Conservation (phyloP, 345 rosid species). For the Salix udensis region DNA sequence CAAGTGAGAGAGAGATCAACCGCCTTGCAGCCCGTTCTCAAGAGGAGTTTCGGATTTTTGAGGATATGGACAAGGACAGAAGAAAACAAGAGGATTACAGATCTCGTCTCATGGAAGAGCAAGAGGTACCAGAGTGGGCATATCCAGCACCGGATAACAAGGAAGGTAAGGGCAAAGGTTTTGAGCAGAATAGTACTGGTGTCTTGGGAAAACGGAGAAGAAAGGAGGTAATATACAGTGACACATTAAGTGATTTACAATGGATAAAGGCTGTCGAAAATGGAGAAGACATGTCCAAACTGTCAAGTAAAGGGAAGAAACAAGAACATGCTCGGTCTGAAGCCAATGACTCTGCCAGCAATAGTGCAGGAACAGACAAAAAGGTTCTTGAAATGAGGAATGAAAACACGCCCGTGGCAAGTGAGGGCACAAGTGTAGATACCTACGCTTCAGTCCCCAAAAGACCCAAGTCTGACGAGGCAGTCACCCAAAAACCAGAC, state of each 20-base stretch:
- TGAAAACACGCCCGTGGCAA: slow-evolving; percentile 36
- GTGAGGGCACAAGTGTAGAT: slow-evolving; percentile 75
- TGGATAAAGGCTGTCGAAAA: slow-evolving; percentile 96
- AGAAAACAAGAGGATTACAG: slow-evolving; percentile 75
- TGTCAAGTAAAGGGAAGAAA: slow-evolving; percentile 48
- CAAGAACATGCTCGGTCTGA: slow-evolving; percentile 37
- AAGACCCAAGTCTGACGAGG: slow-evolving; percentile 29
- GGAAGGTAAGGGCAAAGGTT: slow-evolving; percentile 54
- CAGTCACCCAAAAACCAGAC: slow-evolving; percentile 21
- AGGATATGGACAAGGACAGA: slow-evolving; percentile 94
- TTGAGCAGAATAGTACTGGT: slow-evolving; percentile 40
- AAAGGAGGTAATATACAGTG: slow-evolving; percentile 72
- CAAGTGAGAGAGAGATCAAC: slow-evolving; percentile 98
- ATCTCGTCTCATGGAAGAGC: slow-evolving; percentile 90
- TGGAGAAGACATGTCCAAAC: slow-evolving; percentile 62
- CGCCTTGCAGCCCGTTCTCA: slow-evolving; percentile 86
- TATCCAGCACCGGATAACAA: slow-evolving; percentile 49
- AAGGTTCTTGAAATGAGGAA: slow-evolving; percentile 25
- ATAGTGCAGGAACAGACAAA: slow-evolving; percentile 37
- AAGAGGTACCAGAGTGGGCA: slow-evolving; percentile 98
- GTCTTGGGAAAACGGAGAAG: slow-evolving; percentile 76
- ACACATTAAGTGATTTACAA: slow-evolving; percentile 74
- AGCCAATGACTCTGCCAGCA: slow-evolving; percentile 32
- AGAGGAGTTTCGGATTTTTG: slow-evolving; percentile 87
- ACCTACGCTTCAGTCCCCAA: slow-evolving; percentile 39